A percentile compares a stretch with the other conserved stretches of the same genome.
phyloP scores from a whole-genome alignment of 768 basidiomycete genomes.

The Hypsizygus marmoreus region DNA sequence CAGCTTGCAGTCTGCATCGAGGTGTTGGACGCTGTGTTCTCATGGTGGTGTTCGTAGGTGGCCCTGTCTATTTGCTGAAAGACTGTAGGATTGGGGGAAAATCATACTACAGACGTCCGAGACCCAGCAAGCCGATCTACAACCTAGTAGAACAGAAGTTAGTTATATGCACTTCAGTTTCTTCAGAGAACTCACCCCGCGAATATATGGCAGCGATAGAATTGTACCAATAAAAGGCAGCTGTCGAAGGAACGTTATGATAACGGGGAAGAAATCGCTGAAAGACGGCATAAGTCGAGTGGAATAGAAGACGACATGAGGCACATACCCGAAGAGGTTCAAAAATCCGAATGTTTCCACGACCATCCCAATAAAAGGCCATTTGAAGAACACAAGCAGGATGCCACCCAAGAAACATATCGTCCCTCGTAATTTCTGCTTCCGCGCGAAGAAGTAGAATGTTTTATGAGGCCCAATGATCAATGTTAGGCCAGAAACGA shows the following conservation, averaged over 20 bases:
- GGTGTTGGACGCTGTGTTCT: neutral
- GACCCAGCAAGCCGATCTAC: constrained; percentile 83
- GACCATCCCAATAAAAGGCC: constrained; percentile 91
- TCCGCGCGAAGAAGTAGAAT: constrained; percentile 96
- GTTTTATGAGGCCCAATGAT: constrained; percentile 98
- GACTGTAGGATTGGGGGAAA: constrained; percentile 12
- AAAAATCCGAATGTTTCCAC: constrained; percentile 97
- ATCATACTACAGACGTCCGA: constrained; percentile 68
- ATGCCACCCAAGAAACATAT: constrained; percentile 88
- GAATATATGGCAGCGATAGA: constrained; percentile 85
- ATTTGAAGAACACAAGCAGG: constrained; percentile 90
- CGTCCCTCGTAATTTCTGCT: constrained; percentile 91
- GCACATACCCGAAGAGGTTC: constrained; percentile 88
- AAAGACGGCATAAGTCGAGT: constrained; percentile 5
- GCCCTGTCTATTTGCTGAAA: constrained; percentile 12
- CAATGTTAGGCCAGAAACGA: constrained; percentile 90
- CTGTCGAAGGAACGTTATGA: constrained; percentile 95
- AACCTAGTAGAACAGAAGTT: constrained; percentile 43
- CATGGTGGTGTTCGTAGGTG: neutral
- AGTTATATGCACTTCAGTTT: neutral
- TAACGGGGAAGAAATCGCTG: constrained; percentile 99
- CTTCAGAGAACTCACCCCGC: constrained; percentile 58
- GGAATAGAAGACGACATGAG: neutral
- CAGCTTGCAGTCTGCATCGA: neutral
- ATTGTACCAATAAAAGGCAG: constrained; percentile 88